Evolutionary conservation across 164 flowering plant genomes (phyloP).

Genomic region (Paratinospora sagittata): DNA sequence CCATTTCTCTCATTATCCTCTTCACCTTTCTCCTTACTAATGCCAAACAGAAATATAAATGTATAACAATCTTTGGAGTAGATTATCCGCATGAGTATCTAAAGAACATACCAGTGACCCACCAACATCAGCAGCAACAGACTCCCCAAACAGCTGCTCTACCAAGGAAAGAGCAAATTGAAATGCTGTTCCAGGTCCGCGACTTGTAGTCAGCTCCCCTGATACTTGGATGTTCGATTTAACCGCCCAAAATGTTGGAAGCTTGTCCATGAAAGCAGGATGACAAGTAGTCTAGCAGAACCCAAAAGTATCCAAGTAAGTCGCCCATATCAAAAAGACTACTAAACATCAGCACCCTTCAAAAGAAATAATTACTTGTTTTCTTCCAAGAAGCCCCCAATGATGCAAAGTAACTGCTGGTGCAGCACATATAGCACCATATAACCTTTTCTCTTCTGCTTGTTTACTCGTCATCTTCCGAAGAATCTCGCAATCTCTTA

Average conservation of each 20-base stretch:
- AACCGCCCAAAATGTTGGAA: constrained; percentile 84
- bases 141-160: constrained; percentile 76
- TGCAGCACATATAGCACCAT: constrained; percentile 95
- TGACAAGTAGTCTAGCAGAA: constrained; percentile 74
- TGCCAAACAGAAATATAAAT: no score
- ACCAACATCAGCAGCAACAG: constrained; percentile 51
- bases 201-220: constrained; percentile 91
- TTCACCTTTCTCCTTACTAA: no score
- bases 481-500: constrained; percentile 71
- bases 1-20: no score
- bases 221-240: constrained; percentile 76
- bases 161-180: constrained; percentile 75
- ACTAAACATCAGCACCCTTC: neutral
- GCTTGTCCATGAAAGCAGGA: constrained; percentile 81
- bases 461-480: constrained; percentile 65
- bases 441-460: constrained; percentile 73
- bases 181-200: constrained; percentile 88
- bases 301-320: constrained; percentile 26
- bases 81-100: neutral
- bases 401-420: constrained; percentile 86
- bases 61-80: neutral
- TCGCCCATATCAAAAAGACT: constrained; percentile 5
- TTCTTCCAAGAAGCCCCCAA: constrained; percentile 82
- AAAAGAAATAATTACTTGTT: constrained; percentile 37
- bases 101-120: constrained; percentile 45